phyloP scores from a whole-genome alignment of 2,329 filamentous ascomycete genomes.

The Diaporthe sp. region DNA sequence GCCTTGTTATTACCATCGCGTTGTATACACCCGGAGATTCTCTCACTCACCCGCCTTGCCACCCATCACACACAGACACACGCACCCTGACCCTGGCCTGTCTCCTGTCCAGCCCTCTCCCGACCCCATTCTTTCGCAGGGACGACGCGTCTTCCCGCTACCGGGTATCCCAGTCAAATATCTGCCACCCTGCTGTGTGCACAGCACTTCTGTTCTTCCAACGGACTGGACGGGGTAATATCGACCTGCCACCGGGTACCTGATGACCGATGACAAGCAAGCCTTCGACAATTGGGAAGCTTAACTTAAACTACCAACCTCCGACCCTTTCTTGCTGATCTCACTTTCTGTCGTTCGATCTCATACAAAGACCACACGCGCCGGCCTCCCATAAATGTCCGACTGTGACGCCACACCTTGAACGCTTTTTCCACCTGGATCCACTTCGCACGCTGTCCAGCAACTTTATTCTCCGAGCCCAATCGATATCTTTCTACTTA shows the following conservation, averaged over 20 bases:
- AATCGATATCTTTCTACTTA: constrained; percentile 8
- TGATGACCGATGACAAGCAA: constrained; percentile 13
- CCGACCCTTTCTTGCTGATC: constrained; percentile 3
- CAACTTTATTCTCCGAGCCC: neutral
- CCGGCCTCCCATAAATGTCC: constrained; percentile 6
- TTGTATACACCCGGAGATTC: neutral
- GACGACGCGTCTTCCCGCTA: constrained; percentile 24
- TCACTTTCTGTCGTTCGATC: constrained; percentile 4
- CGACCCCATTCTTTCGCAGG: neutral
- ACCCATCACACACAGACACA: too few relatives aligned
- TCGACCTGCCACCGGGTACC: constrained; percentile 14
- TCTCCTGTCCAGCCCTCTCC: neutral
- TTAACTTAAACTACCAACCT: neutral
- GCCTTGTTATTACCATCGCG: neutral
- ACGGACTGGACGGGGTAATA: neutral
- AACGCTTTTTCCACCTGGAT: constrained; percentile 16
- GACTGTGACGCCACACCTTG: constrained; percentile 18
- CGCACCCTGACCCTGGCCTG: neutral
- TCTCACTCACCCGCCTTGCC: neutral
- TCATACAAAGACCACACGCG: neutral
- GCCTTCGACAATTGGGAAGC: neutral
- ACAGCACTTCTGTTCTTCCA: neutral
- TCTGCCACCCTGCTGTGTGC: constrained; percentile 5
- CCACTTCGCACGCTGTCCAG: constrained; percentile 3
- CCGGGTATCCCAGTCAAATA: constrained; percentile 13